Evolutionary conservation across 306 rosid species (phyloP).

Genomic region (Neltuma alba): DNA sequence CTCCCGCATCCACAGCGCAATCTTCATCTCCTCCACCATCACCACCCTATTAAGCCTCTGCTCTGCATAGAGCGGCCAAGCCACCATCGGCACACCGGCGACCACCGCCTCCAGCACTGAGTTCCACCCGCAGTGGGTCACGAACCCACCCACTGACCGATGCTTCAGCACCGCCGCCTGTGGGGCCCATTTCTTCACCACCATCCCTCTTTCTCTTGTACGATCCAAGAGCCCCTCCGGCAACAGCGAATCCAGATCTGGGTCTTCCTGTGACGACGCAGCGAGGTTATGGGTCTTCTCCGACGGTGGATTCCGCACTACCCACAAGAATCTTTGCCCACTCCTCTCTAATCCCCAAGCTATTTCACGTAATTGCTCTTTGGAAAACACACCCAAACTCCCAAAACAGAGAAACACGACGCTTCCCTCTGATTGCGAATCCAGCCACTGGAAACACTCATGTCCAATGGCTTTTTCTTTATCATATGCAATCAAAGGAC

Average conservation of each 20-base stretch:
- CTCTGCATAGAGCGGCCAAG: constrained; percentile 48
- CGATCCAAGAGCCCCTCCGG: constrained; percentile 53
- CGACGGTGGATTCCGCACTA: background rate
- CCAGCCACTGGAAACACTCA: constrained; percentile 53
- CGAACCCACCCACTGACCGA: constrained; percentile 38
- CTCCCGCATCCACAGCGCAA: background rate
- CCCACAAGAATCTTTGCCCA: background rate
- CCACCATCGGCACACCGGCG: constrained; percentile 39
- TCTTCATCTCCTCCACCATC: constrained; percentile 43
- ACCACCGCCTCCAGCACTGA: constrained; percentile 34
- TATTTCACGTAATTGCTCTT: background rate
- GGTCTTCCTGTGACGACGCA: background rate
- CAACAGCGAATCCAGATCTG: constrained; percentile 37
- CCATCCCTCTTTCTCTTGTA: constrained; percentile 38
- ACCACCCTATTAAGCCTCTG: constrained; percentile 40
- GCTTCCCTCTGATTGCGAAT: constrained; percentile 46
- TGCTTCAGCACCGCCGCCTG: constrained; percentile 49
- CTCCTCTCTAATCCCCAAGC: background rate
- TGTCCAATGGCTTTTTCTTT: background rate
- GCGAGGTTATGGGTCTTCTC: background rate
- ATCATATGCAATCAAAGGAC: background rate
- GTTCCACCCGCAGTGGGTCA: constrained; percentile 44
- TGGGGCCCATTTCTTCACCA: constrained; percentile 52
- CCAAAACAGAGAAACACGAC: constrained; percentile 66
- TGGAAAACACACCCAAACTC: constrained; percentile 53